Conservation (phyloP, 164 flowering plant genomes). For the Aristolochia californica region DNA sequence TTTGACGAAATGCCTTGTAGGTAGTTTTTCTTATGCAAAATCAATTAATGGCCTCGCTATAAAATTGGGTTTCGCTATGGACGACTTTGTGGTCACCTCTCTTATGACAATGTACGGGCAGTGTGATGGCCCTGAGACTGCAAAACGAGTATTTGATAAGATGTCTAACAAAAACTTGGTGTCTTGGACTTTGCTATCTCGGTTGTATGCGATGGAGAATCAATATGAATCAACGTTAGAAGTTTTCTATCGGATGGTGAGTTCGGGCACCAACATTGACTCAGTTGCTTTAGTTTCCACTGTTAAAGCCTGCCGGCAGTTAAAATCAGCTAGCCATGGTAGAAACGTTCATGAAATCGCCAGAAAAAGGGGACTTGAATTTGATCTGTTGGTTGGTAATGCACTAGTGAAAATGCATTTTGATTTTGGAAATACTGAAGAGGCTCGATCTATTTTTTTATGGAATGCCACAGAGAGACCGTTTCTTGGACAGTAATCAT, state of each 20-base stretch:
- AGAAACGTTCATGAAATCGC: conserved; percentile 36
- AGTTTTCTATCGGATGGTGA: conserved; percentile 35
- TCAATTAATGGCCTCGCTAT: conserved; percentile 52
- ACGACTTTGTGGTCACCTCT: conserved; percentile 35
- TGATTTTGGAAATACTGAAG: conserved; percentile 37
- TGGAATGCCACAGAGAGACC: conserved; percentile 29
- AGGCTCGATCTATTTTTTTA: conserved; percentile 44
- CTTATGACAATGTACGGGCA: conserved; percentile 47
- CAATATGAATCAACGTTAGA: conserved; percentile 34
- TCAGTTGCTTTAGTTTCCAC: conserved; percentile 42
- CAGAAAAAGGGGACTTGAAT: conserved; percentile 29
- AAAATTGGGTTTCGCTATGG: conserved; percentile 37
- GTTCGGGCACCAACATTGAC: conserved; percentile 24
- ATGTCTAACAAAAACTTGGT: conserved; percentile 16
- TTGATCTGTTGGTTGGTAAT: conserved; percentile 43
- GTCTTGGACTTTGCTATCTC: conserved; percentile 47
- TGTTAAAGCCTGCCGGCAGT: conserved; percentile 32
- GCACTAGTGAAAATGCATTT: conserved; percentile 48
- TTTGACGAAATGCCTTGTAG: conserved; percentile 33
- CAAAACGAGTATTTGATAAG: conserved; percentile 25
- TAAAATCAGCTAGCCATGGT: conserved; percentile 37
- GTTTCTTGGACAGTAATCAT: conserved; percentile 57
- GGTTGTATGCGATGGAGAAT: conserved; percentile 25
- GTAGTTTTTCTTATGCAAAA: conserved; percentile 26
- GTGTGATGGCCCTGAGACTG: conserved; percentile 30